Conservation (phyloP, 495 filamentous ascomycete species). For the Annulohypoxylon moriforme region DNA sequence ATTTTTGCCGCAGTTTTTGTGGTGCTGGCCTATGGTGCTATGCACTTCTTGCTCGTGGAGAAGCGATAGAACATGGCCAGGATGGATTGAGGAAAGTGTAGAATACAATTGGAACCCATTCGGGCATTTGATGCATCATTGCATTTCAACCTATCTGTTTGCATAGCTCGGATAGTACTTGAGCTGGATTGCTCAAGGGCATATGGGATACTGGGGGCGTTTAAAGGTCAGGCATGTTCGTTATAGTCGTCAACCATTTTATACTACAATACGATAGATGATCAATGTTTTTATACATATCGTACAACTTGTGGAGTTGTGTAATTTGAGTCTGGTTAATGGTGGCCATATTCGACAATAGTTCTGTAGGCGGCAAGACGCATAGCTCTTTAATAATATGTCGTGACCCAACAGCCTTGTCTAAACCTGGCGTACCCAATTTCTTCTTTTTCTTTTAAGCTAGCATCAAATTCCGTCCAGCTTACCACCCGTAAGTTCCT, state of each 20-base stretch:
- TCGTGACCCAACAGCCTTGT: conserved; percentile 1
- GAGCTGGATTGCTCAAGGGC: conserved; percentile 30
- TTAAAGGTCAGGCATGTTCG: conserved; percentile 23
- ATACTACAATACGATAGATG: conserved; percentile 36
- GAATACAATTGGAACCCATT: conserved; percentile 28
- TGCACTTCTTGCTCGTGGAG: conserved; percentile 95
- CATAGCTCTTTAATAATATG: neutral
- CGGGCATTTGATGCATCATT: conserved; percentile 29
- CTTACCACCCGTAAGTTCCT: conserved; percentile 63
- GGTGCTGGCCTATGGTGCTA: conserved; percentile 87
- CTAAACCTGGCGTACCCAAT: neutral
- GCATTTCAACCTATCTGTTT: conserved; percentile 39
- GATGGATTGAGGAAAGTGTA: conserved; percentile 23
- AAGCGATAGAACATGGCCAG: conserved; percentile 68
- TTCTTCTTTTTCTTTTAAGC: neutral
- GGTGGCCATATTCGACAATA: neutral
- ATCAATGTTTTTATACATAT: conserved; percentile 44
- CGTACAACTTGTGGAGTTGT: conserved; percentile 40
- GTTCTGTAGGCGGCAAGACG: neutral
- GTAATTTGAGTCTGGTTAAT: neutral
- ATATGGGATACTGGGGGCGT: conserved; percentile 38
- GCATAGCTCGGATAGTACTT: conserved; percentile 35
- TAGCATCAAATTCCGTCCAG: conserved; percentile 41
- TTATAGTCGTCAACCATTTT: conserved; percentile 20
- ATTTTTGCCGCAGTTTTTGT: conserved; percentile 86